Conservation (phyloP, 768 basidiomycete species). For the Pisolithus marmoratus region DNA sequence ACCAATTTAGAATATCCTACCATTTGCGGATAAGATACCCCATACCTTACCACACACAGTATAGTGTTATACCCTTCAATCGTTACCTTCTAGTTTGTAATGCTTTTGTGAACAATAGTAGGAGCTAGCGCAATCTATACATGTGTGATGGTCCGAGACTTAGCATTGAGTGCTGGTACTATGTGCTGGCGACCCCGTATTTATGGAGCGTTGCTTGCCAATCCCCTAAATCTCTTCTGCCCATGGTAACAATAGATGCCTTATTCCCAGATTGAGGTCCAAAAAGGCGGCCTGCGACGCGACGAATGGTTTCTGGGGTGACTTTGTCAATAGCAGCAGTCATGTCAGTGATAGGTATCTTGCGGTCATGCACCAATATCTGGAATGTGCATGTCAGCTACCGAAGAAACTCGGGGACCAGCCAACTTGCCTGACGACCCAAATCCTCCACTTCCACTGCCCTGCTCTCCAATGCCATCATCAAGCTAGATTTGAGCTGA, state of each 20-base stretch:
- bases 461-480: conserved; percentile 92
- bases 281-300: conserved; percentile 74
- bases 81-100: no score
- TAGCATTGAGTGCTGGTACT: neutral
- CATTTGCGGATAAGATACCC: conserved; percentile 44
- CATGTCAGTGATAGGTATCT: conserved; percentile 89
- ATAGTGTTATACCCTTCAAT: no score
- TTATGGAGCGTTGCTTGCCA: conserved; percentile 58
- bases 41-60: no score
- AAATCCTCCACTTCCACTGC: conserved; percentile 85
- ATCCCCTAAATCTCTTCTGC: conserved; percentile 69
- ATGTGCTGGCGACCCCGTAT: conserved; percentile 54
- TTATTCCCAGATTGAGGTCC: conserved; percentile 54
- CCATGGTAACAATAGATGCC: conserved; percentile 81
- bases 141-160: neutral
- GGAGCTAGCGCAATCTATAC: no score
- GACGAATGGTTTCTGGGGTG: conserved; percentile 59
- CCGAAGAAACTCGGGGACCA: neutral
- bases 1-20: conserved; percentile 47
- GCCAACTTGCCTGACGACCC: conserved; percentile 67
- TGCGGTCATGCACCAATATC: conserved; percentile 83
- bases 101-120: neutral
- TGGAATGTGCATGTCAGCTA: conserved; percentile 21
- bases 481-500: conserved; percentile 85
- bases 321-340: conserved; percentile 78